Percentiles rank a stretch among this genome's conserved stretches.
phyloP scores from a whole-genome alignment of 2,329 filamentous ascomycete species.

The Periglandula ipomoeae region DNA sequence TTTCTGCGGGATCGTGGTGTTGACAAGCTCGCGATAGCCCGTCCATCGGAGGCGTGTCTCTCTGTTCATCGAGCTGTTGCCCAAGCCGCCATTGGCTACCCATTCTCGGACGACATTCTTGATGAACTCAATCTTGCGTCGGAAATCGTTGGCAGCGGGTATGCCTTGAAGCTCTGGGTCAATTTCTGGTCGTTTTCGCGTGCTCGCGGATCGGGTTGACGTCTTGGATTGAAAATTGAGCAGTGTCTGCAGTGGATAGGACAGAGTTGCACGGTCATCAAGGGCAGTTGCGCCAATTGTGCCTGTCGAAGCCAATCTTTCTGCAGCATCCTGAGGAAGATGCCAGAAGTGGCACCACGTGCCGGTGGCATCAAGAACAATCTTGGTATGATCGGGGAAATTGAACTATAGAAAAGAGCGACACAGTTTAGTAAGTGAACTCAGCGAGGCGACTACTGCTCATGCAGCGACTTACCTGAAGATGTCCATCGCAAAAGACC shows the following conservation, averaged over 20 bases:
- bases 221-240: slow-evolving; percentile 55
- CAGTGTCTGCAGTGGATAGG: slow-evolving; percentile 63
- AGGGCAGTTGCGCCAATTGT: slow-evolving; percentile 62
- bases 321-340: slow-evolving; percentile 60
- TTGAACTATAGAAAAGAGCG: slow-evolving; percentile 53
- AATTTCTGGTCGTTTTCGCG: slow-evolving; percentile 51
- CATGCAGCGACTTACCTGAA: slow-evolving; percentile 46
- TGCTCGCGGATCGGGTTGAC: slow-evolving; percentile 33
- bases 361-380: slow-evolving; percentile 67
- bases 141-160: slow-evolving; percentile 63
- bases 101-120: slow-evolving; percentile 60
- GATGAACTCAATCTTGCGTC: slow-evolving; percentile 66
- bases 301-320: slow-evolving; percentile 53
- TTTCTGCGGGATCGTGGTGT: slow-evolving; percentile 44
- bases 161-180: slow-evolving; percentile 52
- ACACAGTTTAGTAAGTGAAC: neutral
- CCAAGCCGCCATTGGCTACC: slow-evolving; percentile 60
- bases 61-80: slow-evolving; percentile 52
- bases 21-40: slow-evolving; percentile 46
- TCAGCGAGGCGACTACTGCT: neutral
- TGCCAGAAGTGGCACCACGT: slow-evolving; percentile 71
- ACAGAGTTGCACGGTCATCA: slow-evolving; percentile 60
- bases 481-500: slow-evolving; percentile 71
- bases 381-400: slow-evolving; percentile 81
- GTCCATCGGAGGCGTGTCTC: slow-evolving; percentile 48